Evolutionary conservation across 1,284 basidiomycete genomes (phyloP).

Genomic region (Rhodofomes roseus): DNA sequence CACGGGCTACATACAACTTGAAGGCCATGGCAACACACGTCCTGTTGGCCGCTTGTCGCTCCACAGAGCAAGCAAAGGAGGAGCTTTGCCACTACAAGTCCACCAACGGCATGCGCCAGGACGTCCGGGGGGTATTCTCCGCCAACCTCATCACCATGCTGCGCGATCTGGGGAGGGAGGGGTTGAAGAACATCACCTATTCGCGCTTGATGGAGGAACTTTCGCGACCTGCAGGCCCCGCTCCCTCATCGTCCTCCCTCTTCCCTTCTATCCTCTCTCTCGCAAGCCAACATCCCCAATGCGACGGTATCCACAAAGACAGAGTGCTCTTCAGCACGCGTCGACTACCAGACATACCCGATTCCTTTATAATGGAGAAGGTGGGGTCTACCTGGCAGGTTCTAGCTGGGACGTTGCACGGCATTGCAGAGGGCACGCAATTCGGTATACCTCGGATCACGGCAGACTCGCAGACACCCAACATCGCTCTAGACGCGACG

Average conservation of each 20-base stretch:
- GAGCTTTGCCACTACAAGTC: neutral
- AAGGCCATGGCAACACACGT: slow-evolving; percentile 7
- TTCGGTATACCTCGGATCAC: neutral
- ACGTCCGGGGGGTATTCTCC: neutral
- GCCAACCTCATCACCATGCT: neutral
- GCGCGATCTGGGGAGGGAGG: neutral
- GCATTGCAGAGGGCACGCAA: neutral
- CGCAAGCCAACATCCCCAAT: slow-evolving; percentile 9
- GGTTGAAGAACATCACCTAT: neutral
- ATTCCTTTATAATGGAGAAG: neutral
- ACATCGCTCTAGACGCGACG: no score
- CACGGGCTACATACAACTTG: neutral
- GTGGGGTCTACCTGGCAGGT: neutral
- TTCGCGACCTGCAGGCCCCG: neutral
- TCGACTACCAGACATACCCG: neutral
- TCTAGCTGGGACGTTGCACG: neutral
- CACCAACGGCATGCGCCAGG: neutral
- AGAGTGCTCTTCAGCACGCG: slow-evolving; percentile 5
- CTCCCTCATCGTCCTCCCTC: neutral
- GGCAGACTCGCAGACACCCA: neutral
- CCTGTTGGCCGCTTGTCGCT: slow-evolving; percentile 9
- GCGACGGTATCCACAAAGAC: slow-evolving; percentile 10
- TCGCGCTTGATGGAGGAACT: neutral
- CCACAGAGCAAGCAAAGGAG: slow-evolving; percentile 6
- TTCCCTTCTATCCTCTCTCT: neutral